Evolutionary conservation across 2,329 filamentous ascomycete genomes (phyloP).

Genomic region (Calonectria fujianensis): DNA sequence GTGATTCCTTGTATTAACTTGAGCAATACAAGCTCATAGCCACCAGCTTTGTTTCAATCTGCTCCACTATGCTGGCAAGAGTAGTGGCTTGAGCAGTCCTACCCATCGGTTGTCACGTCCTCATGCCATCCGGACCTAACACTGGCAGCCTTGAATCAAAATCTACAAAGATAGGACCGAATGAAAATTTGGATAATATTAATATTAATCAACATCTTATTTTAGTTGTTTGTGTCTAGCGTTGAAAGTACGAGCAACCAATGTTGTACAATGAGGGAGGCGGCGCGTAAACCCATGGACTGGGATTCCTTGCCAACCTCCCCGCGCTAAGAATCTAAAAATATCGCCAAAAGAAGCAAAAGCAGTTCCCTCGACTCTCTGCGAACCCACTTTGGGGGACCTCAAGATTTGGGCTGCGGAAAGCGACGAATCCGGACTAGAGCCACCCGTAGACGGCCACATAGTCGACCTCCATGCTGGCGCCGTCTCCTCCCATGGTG

Average conservation of each 20-base stretch:
- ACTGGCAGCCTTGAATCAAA: background rate
- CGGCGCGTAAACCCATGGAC: background rate
- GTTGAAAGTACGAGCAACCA: no score
- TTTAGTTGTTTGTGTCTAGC: background rate
- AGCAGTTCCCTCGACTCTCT: background rate
- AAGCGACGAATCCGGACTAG: background rate
- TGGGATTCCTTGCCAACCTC: background rate
- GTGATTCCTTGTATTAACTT: background rate
- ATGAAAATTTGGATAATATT: background rate
- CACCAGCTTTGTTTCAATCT: background rate
- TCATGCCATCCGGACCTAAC: background rate
- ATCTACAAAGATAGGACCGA: background rate
- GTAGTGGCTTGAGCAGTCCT: background rate
- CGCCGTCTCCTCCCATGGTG: background rate
- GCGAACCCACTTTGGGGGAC: background rate
- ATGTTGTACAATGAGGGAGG: background rate
- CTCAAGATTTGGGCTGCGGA: background rate
- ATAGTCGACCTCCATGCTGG: slow-evolving; percentile 7
- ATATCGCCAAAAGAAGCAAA: background rate
- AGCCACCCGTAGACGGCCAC: slow-evolving; percentile 4
- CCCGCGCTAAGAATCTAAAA: background rate
- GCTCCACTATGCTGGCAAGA: background rate
- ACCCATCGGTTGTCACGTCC: background rate
- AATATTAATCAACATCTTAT: background rate
- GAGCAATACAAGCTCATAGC: background rate